Evolutionary conservation across 169 alveolate species (phyloP), one percentile per base, ranked within the genome.

Genomic region (Theileria parva): DNA sequence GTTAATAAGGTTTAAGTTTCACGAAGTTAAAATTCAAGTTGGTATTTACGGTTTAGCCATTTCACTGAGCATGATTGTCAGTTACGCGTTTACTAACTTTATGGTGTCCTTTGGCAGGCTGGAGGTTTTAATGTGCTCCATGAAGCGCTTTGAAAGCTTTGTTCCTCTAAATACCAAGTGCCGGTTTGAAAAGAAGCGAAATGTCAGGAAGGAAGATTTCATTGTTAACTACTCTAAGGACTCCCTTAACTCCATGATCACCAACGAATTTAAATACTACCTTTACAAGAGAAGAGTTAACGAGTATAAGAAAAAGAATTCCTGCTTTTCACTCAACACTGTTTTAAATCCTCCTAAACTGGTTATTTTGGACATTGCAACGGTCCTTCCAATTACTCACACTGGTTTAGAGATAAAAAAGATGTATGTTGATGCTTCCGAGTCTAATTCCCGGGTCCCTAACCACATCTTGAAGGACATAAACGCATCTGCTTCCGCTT

Each of bases 401-500:
- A 4, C 63, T 19, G 70, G 80, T 19, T n/a, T 73, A 4, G 60
- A 73, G 11, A 28, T 73, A 1, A 61, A 27, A 23, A 67, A 73
- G 27, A 53, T 73, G 28, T 44, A 7, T 73, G 71, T 73, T 7
- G 53, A 73, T 53, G 39, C 70, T 13, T 19, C 73, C 4, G 59
- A 37, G 34, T 11, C 80, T 13, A 21, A 63, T 27, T 39, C 21
- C 21, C 8, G 32, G 12, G 8, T 19, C 21, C 64, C 44, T 4
- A 30, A 37, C 44, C 25, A 17, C 25, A 68, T 68, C 7, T 51
- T 83, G 59, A 83, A 44, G 37, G 37, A 28, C 27, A 55, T 85
- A 0, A 85, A 25, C 28, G 86, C 71, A 0, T 15, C 68, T n/a
- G 78, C 91, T n/a, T 23, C 27, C 15, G 69, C 66, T 2, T 71